A percentile compares a stretch with the other conserved stretches of the same genome.
phyloP scores from a whole-genome alignment of 371 early-diverging fungal genomes.

The Lichtheimia ornata region DNA sequence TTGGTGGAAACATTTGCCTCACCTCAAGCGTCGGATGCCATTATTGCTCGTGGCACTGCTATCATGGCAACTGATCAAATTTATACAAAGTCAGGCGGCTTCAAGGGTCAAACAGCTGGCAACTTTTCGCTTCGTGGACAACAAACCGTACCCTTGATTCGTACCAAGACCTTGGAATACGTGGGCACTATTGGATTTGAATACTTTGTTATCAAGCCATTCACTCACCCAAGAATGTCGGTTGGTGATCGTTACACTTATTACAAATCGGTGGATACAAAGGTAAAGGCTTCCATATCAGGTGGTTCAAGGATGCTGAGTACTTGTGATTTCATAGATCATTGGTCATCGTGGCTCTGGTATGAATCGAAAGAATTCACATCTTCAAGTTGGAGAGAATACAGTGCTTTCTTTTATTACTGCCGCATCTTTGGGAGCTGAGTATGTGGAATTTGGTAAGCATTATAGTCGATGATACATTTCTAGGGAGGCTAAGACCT shows the following conservation, averaged over 20 bases:
- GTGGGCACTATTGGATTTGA: constrained; percentile 67
- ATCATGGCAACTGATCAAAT: constrained; percentile 51
- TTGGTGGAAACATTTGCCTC: constrained; percentile 63
- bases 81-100: constrained; percentile 39
- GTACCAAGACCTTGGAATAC: constrained; percentile 51
- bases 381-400: constrained; percentile 92
- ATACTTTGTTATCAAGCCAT: constrained; percentile 68
- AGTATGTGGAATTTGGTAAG: constrained; percentile 91
- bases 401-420: constrained; percentile 89
- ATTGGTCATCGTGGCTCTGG: constrained; percentile 97
- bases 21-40: constrained; percentile 25
- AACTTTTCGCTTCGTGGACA: constrained; percentile 43
- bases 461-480: not conserved
- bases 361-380: constrained; percentile 68
- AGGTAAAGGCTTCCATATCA: constrained; percentile 26
- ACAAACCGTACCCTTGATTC: constrained; percentile 62
- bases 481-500: not conserved
- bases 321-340: constrained; percentile 36
- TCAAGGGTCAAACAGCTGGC: constrained; percentile 32
- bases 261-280: constrained; percentile 64
- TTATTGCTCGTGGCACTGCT: constrained; percentile 64
- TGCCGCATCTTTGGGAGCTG: constrained; percentile 85
- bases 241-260: constrained; percentile 63
- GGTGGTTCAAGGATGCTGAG: not conserved
- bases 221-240: constrained; percentile 57